Conservation (phyloP, 805 yeast species). For the Myxozyma vanderwaltii region DNA sequence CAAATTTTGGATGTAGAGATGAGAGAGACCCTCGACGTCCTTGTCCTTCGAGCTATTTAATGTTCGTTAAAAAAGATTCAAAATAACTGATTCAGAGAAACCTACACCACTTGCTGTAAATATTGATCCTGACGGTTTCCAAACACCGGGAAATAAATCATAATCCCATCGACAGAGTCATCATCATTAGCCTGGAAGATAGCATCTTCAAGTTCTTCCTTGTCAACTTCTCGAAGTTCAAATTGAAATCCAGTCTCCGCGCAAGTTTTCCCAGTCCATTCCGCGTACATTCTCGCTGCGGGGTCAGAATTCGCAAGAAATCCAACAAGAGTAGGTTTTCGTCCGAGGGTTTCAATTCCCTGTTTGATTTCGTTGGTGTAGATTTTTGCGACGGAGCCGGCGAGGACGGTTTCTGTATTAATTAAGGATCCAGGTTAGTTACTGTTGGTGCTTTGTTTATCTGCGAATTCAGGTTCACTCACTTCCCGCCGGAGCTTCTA, state of each 20-base stretch:
- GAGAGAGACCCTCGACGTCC: slow-evolving; percentile 95
- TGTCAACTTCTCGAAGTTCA: slow-evolving; percentile 70
- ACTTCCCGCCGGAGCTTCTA: slow-evolving; percentile 16
- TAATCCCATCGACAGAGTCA: slow-evolving; percentile 79
- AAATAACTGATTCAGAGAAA: not conserved
- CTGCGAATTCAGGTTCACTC: not conserved
- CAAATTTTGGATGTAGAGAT: slow-evolving; percentile 87
- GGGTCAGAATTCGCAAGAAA: slow-evolving; percentile 91
- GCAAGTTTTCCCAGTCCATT: slow-evolving; percentile 92
- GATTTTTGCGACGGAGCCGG: slow-evolving; percentile 82
- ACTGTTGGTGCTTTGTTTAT: not conserved
- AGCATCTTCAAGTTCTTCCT: slow-evolving; percentile 82
- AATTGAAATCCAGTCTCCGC: slow-evolving; percentile 82
- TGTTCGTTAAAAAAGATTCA: not conserved
- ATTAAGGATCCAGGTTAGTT: not conserved
- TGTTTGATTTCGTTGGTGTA: slow-evolving; percentile 70
- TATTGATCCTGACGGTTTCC: slow-evolving; percentile 95
- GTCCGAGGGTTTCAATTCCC: slow-evolving; percentile 55
- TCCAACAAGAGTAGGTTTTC: slow-evolving; percentile 81
- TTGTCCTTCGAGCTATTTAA: slow-evolving; percentile 61
- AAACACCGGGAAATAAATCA: slow-evolving; percentile 97
- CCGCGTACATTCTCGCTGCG: slow-evolving; percentile 92
- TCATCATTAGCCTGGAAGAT: slow-evolving; percentile 82
- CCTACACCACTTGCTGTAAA: slow-evolving; percentile 79
- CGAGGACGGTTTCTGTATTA: slow-evolving; percentile 46